Percentiles rank a stretch among this genome's conserved stretches.
Evolutionary conservation across 139 green algal genomes (phyloP).

Genomic region (Trebouxia sp.): DNA sequence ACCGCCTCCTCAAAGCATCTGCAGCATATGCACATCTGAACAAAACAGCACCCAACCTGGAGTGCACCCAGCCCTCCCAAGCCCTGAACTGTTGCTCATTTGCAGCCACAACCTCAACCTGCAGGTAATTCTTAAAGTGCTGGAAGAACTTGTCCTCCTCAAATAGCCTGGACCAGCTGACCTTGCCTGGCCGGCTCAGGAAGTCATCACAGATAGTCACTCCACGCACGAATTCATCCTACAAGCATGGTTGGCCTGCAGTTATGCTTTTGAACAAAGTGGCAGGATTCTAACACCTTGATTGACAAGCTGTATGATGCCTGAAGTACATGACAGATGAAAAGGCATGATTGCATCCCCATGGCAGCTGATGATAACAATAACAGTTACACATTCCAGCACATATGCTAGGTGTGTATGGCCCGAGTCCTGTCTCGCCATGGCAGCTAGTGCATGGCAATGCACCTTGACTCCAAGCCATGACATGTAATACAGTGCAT

Average conservation of each 20-base stretch:
- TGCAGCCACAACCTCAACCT: slow-evolving; percentile 80
- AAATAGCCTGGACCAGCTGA: slow-evolving; percentile 69
- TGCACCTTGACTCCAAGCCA: background rate
- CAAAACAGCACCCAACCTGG: slow-evolving; percentile 34
- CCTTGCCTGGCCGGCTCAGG: background rate
- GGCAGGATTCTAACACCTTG: background rate
- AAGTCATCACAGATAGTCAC: slow-evolving; percentile 18
- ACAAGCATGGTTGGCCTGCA: background rate
- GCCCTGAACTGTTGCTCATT: slow-evolving; percentile 70
- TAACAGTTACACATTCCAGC: no score
- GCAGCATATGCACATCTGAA: background rate
- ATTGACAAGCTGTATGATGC: no score
- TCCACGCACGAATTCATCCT: slow-evolving; percentile 10
- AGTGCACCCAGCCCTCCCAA: slow-evolving; percentile 91
- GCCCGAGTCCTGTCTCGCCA: no score
- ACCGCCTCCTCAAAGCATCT: background rate
- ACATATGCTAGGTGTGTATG: no score
- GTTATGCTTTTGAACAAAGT: background rate
- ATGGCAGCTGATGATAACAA: no score
- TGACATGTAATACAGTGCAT: background rate
- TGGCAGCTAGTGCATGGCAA: no score
- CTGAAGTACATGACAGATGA: no score
- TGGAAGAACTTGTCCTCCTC: slow-evolving; percentile 78
- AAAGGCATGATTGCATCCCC: no score
- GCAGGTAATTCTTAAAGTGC: slow-evolving; percentile 81